Conservation (phyloP, 2,329 filamentous ascomycete species). For the Epichloe gansuensis region DNA sequence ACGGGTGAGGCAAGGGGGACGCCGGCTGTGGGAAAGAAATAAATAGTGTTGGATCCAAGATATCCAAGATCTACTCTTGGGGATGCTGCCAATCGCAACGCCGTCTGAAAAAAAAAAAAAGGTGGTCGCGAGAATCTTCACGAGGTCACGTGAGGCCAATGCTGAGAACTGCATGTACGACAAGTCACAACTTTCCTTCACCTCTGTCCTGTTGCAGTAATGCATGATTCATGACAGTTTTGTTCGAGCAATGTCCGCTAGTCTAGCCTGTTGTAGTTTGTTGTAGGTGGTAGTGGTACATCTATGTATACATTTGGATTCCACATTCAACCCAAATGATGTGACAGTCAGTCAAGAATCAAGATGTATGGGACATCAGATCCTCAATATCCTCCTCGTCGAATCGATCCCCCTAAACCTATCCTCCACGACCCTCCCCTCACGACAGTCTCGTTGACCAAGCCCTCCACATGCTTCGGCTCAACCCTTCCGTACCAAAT, state of each 20-base stretch:
- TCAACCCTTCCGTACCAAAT: slow-evolving; percentile 77
- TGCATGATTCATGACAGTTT: too few species aligned
- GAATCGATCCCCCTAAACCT: slow-evolving; percentile 56
- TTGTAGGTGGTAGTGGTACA: neutral
- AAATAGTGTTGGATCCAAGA: neutral
- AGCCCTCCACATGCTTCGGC: slow-evolving; percentile 62
- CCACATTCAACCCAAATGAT: too few species aligned
- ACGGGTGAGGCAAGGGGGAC: too few species aligned
- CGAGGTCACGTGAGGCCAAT: slow-evolving; percentile 1
- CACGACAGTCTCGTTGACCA: slow-evolving; percentile 58
- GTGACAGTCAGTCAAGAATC: too few species aligned
- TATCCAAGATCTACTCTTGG: too few species aligned
- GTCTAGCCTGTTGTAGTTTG: neutral
- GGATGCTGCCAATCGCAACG: neutral
- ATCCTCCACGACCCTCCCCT: slow-evolving; percentile 54
- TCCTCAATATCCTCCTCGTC: slow-evolving; percentile 38
- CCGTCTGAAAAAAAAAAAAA: neutral
- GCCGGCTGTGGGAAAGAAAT: too few species aligned
- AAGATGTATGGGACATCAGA: slow-evolving; percentile 17
- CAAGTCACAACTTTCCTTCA: neutral
- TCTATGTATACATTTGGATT: neutral
- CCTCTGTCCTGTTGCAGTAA: too few species aligned
- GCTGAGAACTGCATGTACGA: neutral
- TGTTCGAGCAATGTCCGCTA: neutral
- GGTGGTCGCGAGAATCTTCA: neutral